Base-by-base conservation (phyloP, 78 protist genomes). In the Dictyostelium purpureum region DNA sequence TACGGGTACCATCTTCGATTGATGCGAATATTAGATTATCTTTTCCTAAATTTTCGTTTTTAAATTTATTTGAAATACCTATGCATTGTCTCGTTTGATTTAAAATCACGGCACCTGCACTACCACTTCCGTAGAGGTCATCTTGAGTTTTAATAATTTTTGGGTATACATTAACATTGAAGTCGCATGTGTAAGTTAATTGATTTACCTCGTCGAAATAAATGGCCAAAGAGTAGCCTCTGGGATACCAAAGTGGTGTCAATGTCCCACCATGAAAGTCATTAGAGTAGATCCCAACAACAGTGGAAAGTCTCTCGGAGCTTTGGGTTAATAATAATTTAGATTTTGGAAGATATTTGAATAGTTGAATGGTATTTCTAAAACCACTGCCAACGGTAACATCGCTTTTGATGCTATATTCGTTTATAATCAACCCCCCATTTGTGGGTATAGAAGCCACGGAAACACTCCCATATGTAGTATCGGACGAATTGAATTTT, bases 161-260 rank as follows among this genome's bases (percentile, higher is more conserved):
- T 16, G 10, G 24, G 45, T 51, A 75, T 6, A 28, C 14, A 6
- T 26, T 42, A 2, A 75, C 14, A 75, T 35, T 31, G 21, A 75
- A 75, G 24, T 75, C 81, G 52, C 81, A 75, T 2, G 81, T 33
- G 35, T 35, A 52, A 4, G 81, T 75, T 18, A 38, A 24, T 31
- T 51, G 67, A 52, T 28, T 35, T 0, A 51, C 49, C 21, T 75
- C 81, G 52, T 75, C 81, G 24, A 51, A 75, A 35, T 33, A 7
- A 2, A 28, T 26, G 9, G 28, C 49, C 21, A 75, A 75, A 45
- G 31, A 18, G 35, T 28, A 75, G 0, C 81, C 81, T 51, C 81
- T 56, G 1, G 81, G 81, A 52, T 75, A 75, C 81, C 81, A 75
- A 14, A 71, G 0, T 26, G 78, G 78, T 26, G 21, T 26, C 33